Percentiles rank a stretch among this genome's conserved stretches.
Evolutionary conservation across 257 asterid species (phyloP).

Genomic region (Galeopsis tetrahit): DNA sequence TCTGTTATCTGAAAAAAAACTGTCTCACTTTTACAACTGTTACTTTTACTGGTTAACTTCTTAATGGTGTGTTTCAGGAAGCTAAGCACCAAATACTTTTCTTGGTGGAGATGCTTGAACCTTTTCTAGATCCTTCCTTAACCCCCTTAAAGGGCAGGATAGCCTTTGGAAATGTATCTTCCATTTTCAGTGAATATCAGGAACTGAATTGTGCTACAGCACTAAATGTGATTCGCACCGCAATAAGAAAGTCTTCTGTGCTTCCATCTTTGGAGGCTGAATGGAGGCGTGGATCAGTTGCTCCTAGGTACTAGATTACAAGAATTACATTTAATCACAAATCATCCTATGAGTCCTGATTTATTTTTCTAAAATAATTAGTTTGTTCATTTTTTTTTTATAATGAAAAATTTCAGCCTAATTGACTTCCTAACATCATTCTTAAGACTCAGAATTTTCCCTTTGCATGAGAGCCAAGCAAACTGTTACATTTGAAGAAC

Average conservation of each 20-base stretch:
- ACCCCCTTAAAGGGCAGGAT: conserved; percentile 80
- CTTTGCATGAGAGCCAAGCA: neutral
- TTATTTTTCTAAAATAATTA: neutral
- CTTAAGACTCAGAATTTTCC: neutral
- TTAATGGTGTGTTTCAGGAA: conserved; percentile 59
- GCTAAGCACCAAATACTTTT: conserved; percentile 82
- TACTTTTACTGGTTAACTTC: conserved; percentile 29
- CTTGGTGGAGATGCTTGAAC: conserved; percentile 96
- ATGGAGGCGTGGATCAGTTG: conserved; percentile 88
- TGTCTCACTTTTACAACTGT: conserved; percentile 28
- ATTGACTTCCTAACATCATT: conserved; percentile 19
- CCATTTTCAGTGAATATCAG: conserved; percentile 66
- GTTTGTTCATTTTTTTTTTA: neutral
- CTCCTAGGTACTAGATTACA: conserved; percentile 75
- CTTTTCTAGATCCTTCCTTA: conserved; percentile 85
- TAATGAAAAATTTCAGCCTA: conserved; percentile 25
- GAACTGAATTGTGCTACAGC: conserved; percentile 78
- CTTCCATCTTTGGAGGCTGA: conserved; percentile 94
- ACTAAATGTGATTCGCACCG: conserved; percentile 71
- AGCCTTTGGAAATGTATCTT: conserved; percentile 83
- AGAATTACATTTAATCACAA: conserved; percentile 32
- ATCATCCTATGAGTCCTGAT: conserved; percentile 17
- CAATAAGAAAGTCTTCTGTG: conserved; percentile 69
- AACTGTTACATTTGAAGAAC: neutral
- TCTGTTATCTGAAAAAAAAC: conserved; percentile 11